Evolutionary conservation across 805 yeast species (phyloP), one percentile per base, ranked within the genome.

Genomic region (Candida gorgasii): DNA sequence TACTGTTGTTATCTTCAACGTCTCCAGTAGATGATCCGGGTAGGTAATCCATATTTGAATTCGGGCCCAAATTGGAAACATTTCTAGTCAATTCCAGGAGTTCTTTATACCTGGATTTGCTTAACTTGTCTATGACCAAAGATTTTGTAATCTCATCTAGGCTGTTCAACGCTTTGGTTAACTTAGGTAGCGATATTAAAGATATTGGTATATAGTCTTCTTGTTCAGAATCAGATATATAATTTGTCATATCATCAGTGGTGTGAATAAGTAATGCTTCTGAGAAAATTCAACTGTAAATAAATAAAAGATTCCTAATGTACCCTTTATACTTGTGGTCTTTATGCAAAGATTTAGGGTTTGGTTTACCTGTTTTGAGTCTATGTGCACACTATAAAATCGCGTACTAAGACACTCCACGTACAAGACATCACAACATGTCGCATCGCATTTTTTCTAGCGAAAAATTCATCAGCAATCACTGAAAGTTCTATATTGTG

Each of bases 161-260:
- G 8, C 11, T 29, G 23, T 29, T 14, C 28, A 33, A 18, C n/a
- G 9, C 3, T 9, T n/a, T 9, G 13, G 4, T 15, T 23, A 40
- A 45, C 26, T 24, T 32, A 13, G 17, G 32, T 35, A 42, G 19
- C 6, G 47, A 43, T n/a, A 43, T 26, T 27, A 20, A 37, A n/a
- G 44, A 19, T 20, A 22, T 30, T 15, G 39, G 44, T 29, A 34
- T 40, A 9, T 22, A 9, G 54, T 43, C 50, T 15, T 61, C 66
- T 33, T 50, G 53, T 36, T 62, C 67, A 37, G 67, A 62, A 50
- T 62, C 67, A 27, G 68, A 55, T 23, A 63, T 49, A 42, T 47
- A 47, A 30, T 53, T 56, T 18, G 43, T 38, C 44, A 34, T 40
- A 40, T 40, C 40, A 18, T 27, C 31, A 36, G 23, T 19, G 17